Conservation (phyloP, 257 asterid species). For the Nyctanthes arbortristis region DNA sequence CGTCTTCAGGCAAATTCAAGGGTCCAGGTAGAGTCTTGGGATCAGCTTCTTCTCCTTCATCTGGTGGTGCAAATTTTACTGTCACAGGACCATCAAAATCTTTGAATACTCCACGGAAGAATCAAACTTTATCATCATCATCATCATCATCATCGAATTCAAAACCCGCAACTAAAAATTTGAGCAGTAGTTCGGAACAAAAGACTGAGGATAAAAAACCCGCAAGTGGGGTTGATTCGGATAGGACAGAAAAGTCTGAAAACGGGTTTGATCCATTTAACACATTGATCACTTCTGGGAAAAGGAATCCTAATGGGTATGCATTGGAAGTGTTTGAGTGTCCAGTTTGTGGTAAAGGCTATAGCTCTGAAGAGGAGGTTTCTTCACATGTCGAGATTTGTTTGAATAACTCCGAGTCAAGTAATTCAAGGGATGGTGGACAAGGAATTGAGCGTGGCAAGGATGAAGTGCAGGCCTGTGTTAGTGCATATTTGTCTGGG, state of each 20-base stretch:
- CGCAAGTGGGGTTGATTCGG: conserved; percentile 29
- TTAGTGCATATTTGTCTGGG: conserved; percentile 64
- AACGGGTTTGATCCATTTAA: conserved; percentile 78
- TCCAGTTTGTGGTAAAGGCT: conserved; percentile 75
- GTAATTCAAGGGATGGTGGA: conserved; percentile 9
- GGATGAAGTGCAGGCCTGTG: conserved; percentile 53
- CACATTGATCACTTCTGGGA: conserved; percentile 70
- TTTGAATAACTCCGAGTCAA: conserved; percentile 39
- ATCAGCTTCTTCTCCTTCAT: conserved; percentile 47
- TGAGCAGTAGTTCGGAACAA: conserved; percentile 28
- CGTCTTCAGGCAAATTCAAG: conserved; percentile 77
- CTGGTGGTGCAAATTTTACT: conserved; percentile 22
- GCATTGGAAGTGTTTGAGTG: conserved; percentile 73
- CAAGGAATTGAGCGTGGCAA: conserved; percentile 29
- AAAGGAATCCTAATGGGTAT: conserved; percentile 79
- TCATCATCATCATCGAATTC: conserved; percentile 32
- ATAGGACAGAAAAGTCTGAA: conserved; percentile 24
- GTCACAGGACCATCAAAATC: conserved; percentile 30
- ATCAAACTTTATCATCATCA: conserved; percentile 18
- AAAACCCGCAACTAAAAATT: conserved; percentile 34
- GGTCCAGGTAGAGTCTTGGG: conserved; percentile 95
- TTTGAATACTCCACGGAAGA: conserved; percentile 15
- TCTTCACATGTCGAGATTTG: conserved; percentile 73
- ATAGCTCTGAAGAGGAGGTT: conserved; percentile 74
- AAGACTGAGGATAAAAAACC: conserved; percentile 31